These are phyloP conservation scores for Citrullus amarus DNA, from an alignment of 306 rosid genomes.

Conservation along the genomic window DNA sequence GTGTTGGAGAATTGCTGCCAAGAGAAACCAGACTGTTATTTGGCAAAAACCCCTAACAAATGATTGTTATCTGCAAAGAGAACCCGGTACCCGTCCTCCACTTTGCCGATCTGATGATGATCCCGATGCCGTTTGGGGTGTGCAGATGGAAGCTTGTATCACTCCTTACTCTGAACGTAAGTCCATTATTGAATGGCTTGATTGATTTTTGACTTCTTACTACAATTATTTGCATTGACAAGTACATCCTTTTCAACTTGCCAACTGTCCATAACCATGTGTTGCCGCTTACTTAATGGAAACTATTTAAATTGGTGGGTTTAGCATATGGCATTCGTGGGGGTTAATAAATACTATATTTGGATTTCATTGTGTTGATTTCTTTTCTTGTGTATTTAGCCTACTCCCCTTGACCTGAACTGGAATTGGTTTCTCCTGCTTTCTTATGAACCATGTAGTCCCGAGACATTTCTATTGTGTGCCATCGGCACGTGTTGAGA, in stretches of 20 bases:
- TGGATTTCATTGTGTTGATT: not conserved
- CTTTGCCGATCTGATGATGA: slow-evolving; percentile 79
- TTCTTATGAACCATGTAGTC: not conserved
- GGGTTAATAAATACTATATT: not conserved
- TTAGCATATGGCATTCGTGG: not conserved
- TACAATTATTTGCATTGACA: not conserved
- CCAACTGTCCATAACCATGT: not conserved
- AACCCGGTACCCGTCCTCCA: slow-evolving; percentile 70
- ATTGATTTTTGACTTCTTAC: not conserved
- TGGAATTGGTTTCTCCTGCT: not conserved
- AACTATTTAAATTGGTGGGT: not conserved
- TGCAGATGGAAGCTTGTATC: slow-evolving; percentile 87
- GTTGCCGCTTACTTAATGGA: not conserved
- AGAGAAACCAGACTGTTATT: slow-evolving; percentile 81
- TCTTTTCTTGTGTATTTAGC: not conserved
- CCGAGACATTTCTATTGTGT: not conserved
- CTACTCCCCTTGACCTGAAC: not conserved
- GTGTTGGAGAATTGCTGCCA: slow-evolving; percentile 86
- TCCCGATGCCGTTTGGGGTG: slow-evolving; percentile 80
- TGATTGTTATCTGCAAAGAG: slow-evolving; percentile 74
- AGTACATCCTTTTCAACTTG: not conserved
- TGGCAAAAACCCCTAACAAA: slow-evolving; percentile 93
- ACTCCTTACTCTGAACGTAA: slow-evolving; percentile 70
- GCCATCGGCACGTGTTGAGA: not conserved
- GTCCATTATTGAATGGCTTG: slow-evolving; percentile 23